phyloP scores from a whole-genome alignment of 306 rosid genomes.

The Vigna reflexopilosa region DNA sequence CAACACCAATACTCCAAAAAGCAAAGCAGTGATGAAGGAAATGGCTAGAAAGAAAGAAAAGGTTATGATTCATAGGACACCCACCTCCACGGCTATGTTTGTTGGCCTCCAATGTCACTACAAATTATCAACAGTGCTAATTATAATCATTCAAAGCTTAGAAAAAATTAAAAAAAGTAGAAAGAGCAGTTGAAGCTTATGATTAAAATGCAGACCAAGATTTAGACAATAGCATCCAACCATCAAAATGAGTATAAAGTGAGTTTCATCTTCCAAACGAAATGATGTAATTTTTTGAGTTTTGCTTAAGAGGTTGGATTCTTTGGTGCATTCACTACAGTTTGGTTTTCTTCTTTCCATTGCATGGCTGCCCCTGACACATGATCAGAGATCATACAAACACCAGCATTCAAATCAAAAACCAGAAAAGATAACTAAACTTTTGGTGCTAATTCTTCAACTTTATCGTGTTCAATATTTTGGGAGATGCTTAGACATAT shows the following conservation, averaged over 20 bases:
- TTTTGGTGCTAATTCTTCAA: constrained; percentile 40
- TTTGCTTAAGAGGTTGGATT: constrained; percentile 66
- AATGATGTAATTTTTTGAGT: constrained; percentile 60
- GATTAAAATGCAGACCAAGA: constrained; percentile 68
- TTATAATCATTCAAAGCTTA: constrained; percentile 67
- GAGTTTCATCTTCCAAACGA: constrained; percentile 68
- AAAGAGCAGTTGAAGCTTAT: constrained; percentile 45
- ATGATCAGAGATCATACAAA: constrained; percentile 38
- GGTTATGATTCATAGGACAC: constrained; percentile 63
- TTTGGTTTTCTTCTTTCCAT: constrained; percentile 49
- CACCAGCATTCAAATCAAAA: constrained; percentile 35
- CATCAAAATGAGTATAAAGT: constrained; percentile 56
- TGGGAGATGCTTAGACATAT: constrained; percentile 13
- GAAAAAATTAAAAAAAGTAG: constrained; percentile 34
- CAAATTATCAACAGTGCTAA: constrained; percentile 58
- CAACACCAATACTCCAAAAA: constrained; percentile 46
- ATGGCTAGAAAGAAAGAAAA: constrained; percentile 46
- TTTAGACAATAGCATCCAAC: constrained; percentile 60
- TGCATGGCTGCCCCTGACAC: constrained; percentile 35
- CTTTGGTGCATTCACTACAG: constrained; percentile 47
- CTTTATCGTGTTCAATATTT: constrained; percentile 36
- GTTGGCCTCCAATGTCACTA: constrained; percentile 73
- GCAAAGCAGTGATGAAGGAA: constrained; percentile 45
- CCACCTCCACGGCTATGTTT: constrained; percentile 65
- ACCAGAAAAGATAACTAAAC: constrained; percentile 15